Evolutionary conservation across 441 rosid species (phyloP).

Genomic region (Pelargonium australe): DNA sequence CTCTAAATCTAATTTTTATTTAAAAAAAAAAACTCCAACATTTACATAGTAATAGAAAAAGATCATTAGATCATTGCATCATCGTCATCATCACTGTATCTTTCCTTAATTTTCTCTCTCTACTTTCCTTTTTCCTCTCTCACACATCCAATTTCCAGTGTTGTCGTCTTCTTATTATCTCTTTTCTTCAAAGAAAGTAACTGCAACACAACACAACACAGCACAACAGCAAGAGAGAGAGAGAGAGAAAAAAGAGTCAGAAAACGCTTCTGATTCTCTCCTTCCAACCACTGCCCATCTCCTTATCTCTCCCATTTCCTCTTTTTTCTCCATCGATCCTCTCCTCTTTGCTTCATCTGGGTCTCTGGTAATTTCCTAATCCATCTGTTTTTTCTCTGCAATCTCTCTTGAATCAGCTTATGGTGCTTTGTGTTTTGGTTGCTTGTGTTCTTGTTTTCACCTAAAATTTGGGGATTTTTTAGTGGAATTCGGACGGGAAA

Average conservation of each 20-base stretch:
- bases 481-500: not conserved
- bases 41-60: not conserved
- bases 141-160: not conserved
- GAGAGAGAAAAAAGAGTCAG: not conserved
- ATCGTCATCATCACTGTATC: not conserved
- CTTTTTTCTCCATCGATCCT: constrained; percentile 1
- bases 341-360: constrained; percentile 4
- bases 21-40: not conserved
- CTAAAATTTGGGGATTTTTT: not conserved
- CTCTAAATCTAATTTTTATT: not conserved
- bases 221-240: not conserved
- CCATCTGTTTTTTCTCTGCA: not conserved
- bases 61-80: not conserved
- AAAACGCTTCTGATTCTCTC: constrained; percentile 1
- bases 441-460: not conserved
- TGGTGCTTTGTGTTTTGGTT: not conserved
- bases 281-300: not conserved
- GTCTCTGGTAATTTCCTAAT: not conserved
- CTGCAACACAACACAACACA: constrained; percentile 5
- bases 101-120: not conserved
- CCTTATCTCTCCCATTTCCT: not conserved
- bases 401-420: not conserved
- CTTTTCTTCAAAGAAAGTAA: not conserved
- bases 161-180: constrained; percentile 6
- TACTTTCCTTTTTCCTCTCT: not conserved